These are phyloP conservation scores for Symbiodinium pilosum DNA, from an alignment of 73 alveolate species.

Conservation along the genomic window DNA sequence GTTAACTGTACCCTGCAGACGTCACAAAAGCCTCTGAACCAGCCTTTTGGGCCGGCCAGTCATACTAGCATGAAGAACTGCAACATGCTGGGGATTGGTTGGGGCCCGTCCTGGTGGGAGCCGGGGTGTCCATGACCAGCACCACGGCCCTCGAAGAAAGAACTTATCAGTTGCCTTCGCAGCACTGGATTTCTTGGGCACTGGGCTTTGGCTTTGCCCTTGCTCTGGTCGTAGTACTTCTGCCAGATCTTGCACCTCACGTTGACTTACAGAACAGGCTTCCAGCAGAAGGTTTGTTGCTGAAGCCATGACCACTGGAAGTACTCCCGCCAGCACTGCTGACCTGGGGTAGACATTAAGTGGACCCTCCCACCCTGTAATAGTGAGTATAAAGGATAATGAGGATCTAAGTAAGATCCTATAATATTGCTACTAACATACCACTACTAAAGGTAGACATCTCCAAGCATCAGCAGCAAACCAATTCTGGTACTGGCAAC, in stretches of 20 bases:
- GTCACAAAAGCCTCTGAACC: too few species aligned
- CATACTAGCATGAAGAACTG: too few species aligned
- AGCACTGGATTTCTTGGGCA: background rate
- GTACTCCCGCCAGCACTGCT: slow-evolving; percentile 79
- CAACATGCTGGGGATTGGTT: too few species aligned
- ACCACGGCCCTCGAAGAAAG: background rate
- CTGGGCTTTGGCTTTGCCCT: slow-evolving; percentile 33
- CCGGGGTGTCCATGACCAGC: background rate
- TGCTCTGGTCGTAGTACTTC: slow-evolving; percentile 81
- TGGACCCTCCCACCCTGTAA: too few species aligned
- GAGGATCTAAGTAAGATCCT: too few species aligned
- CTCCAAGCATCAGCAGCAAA: too few species aligned
- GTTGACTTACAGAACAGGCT: background rate
- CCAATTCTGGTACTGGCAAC: background rate
- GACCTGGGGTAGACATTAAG: slow-evolving; percentile 42
- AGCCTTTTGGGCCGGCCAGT: too few species aligned
- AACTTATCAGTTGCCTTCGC: background rate
- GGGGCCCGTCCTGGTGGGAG: background rate
- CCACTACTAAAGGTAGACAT: too few species aligned
- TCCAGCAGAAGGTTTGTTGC: background rate
- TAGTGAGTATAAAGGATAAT: too few species aligned
- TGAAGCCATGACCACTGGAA: slow-evolving; percentile 37
- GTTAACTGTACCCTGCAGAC: too few species aligned
- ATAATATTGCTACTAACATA: too few species aligned
- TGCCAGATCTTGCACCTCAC: slow-evolving; percentile 79